phyloP scores from a whole-genome alignment of 495 filamentous ascomycete genomes.

The Aspergillus cavernicola region DNA sequence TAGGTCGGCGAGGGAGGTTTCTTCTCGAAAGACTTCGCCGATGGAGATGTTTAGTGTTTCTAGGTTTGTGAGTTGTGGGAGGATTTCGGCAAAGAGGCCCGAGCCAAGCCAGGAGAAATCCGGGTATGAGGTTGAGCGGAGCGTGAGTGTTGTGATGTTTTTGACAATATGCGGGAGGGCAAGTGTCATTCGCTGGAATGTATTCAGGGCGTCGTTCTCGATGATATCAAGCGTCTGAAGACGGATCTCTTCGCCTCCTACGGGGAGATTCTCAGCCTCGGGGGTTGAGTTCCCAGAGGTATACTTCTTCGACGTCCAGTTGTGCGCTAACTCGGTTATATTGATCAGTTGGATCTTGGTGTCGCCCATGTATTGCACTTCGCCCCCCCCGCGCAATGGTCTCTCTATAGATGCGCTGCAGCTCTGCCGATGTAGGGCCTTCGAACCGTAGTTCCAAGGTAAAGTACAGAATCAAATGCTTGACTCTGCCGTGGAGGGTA shows the following conservation, averaged over 20 bases:
- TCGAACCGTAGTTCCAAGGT: conserved; percentile 25
- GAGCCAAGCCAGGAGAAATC: conserved; percentile 17
- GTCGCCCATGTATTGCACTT: conserved; percentile 8
- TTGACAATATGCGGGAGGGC: conserved; percentile 23
- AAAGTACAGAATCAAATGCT: conserved; percentile 19
- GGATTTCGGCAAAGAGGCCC: conserved; percentile 1
- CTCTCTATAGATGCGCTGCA: conserved; percentile 1
- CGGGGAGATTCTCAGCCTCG: conserved; percentile 11
- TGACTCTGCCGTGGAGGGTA: conserved; percentile 20
- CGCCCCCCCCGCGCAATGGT: conserved; percentile 17
- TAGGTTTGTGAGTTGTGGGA: conserved; percentile 15
- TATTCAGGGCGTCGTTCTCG: conserved; percentile 24
- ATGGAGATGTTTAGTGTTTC: conserved; percentile 23
- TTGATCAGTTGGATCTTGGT: conserved; percentile 14
- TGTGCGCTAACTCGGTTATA: conserved; percentile 9
- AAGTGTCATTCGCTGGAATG: conserved; percentile 19
- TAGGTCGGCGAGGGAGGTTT: conserved; percentile 12
- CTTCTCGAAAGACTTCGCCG: conserved; percentile 21
- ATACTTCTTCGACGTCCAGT: conserved; percentile 14
- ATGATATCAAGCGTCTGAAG: conserved; percentile 22
- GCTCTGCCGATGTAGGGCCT: conserved; percentile 16
- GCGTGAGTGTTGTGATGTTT: conserved; percentile 16
- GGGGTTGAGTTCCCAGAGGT: neutral
- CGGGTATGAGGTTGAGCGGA: conserved; percentile 19
- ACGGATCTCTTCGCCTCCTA: neutral